These are phyloP conservation scores for Citrus unshiu DNA, from an alignment of 345 rosid species.

Conservation along the genomic window DNA sequence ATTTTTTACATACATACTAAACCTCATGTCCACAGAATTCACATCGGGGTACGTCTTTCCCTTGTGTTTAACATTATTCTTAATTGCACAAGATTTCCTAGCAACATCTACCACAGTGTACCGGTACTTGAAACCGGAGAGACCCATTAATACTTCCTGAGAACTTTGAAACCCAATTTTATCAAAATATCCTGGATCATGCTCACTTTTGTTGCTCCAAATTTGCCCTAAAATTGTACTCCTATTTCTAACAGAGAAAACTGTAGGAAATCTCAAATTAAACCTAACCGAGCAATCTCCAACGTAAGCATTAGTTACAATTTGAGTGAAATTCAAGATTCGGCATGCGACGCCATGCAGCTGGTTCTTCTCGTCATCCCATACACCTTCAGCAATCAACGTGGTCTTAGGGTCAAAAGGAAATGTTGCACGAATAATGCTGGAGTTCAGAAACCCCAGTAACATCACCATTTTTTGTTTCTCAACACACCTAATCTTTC, in stretches of 20 bases:
- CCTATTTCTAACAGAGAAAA: constrained; percentile 42
- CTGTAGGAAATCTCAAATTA: constrained; percentile 58
- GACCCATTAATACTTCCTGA: constrained; percentile 19
- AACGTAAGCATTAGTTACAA: constrained; percentile 41
- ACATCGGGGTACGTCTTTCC: constrained; percentile 54
- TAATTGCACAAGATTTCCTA: constrained; percentile 33
- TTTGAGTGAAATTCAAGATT: constrained; percentile 43
- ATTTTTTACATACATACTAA: constrained; percentile 47
- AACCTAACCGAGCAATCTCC: constrained; percentile 71
- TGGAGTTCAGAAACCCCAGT: constrained; percentile 39
- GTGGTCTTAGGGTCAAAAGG: constrained; percentile 55
- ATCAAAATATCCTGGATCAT: constrained; percentile 43
- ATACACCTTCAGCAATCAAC: constrained; percentile 70
- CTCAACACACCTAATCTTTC: constrained; percentile 38
- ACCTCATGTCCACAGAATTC: constrained; percentile 63
- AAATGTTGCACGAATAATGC: constrained; percentile 19
- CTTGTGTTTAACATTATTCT: constrained; percentile 31
- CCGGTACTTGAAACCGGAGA: constrained; percentile 47
- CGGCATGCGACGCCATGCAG: constrained; percentile 66
- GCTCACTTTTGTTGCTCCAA: constrained; percentile 48
- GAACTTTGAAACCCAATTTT: constrained; percentile 46
- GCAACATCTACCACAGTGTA: constrained; percentile 49
- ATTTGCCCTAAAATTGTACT: constrained; percentile 51
- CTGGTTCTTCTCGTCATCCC: constrained; percentile 62
- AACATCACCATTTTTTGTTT: constrained; percentile 37